Percentiles rank a stretch among this genome's conserved stretches.
These are phyloP conservation scores for Claviceps sp. DNA, from an alignment of 2,329 filamentous ascomycete genomes.

Conservation along the genomic window DNA sequence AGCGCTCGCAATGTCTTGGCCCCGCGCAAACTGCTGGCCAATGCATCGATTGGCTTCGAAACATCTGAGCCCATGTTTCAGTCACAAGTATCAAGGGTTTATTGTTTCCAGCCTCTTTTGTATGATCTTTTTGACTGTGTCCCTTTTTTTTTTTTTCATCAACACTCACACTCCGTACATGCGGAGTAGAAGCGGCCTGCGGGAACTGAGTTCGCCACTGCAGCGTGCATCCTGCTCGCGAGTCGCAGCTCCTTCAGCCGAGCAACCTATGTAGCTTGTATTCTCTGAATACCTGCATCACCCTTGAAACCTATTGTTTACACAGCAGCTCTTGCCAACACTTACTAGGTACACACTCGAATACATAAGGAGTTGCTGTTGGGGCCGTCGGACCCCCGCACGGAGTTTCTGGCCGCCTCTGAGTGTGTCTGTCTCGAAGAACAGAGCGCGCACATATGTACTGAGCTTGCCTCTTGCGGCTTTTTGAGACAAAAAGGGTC, in stretches of 20 bases:
- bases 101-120: background rate
- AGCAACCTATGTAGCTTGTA: no score
- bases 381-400: no score
- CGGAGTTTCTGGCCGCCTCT: no score
- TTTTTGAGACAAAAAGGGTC: background rate
- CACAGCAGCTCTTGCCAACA: no score
- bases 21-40: background rate
- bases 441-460: no score
- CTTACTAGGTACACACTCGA: no score
- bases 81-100: background rate
- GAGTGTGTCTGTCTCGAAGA: no score
- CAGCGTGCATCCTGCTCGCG: background rate
- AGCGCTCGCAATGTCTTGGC: background rate
- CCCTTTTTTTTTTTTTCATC: background rate
- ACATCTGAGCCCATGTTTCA: background rate
- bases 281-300: no score
- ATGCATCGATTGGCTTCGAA: background rate
- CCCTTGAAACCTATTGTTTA: no score
- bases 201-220: background rate
- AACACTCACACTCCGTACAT: no score
- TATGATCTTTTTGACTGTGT: background rate
- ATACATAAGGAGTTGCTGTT: no score
- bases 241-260: no score
- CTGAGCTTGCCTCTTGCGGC: background rate
- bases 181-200: background rate